Base-by-base conservation (phyloP, 768 basidiomycete species). In the Tylopilus plumbeoviolaceoides region DNA sequence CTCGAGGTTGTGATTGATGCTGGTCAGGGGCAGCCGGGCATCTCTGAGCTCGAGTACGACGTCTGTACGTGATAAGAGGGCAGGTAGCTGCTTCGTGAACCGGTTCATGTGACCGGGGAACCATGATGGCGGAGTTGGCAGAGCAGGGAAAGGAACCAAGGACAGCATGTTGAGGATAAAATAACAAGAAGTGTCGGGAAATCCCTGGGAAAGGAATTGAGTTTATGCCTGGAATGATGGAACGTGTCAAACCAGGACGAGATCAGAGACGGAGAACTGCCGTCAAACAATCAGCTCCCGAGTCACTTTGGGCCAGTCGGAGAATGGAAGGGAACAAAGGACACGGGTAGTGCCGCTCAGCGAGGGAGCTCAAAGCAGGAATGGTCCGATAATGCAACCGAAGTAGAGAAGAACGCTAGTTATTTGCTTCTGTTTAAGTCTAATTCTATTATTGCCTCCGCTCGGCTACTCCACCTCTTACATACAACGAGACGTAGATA, bases 31-130 rank as follows among this genome's bases (percentile, higher is more conserved):
- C 49, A 98, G 77, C 28, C 95, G 83, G 12, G 94, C 84, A 72
- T 99, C 95, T 64, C 95, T 80, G 27, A 95, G 84, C 74, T 99
- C 95, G 56, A 99, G 85, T 47, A 98, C 90, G 50, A 98, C 84
- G 63, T 94, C 88, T 31, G 91, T 91, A 55, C 84, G 84, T 30
- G 84, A 81, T 39, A 98, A 79, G 53, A 93, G 74, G 18, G 78
- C 72, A 18, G 92, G 90, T 40, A 97, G 75, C 66, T 81, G 80
- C 55, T 84, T 79, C 40, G 85, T 80, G 67, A 95, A 95, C 63
- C 84, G 82, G 71, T 83, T 86, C 94, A 97, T 98, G 71, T 98
- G 94, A 31, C 94, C 94, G 23, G 91, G 91, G 73, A 87, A 95
- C 93, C 93, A 97, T 78, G 93, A 94, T 47, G 87, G 87, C 28